phyloP scores from a whole-genome alignment of 345 rosid species.

The Melaleuca quinquenervia region DNA sequence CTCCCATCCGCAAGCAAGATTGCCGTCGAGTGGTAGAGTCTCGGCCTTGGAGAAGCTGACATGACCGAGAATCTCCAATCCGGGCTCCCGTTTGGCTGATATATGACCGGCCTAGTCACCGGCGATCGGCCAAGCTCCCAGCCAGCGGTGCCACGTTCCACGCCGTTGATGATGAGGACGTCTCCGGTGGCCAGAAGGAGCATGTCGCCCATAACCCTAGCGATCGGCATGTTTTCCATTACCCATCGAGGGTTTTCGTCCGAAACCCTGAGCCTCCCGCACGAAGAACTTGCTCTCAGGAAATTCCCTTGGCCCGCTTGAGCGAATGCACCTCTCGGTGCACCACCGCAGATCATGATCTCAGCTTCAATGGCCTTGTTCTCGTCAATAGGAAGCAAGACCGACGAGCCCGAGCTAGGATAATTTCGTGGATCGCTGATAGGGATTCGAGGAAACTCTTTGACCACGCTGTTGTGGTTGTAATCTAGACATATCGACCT shows the following conservation, averaged over 20 bases:
- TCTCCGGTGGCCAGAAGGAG: conserved; percentile 61
- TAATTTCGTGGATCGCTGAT: conserved; percentile 60
- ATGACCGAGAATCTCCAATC: conserved; percentile 33
- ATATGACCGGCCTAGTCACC: conserved; percentile 45
- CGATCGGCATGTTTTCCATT: conserved; percentile 67
- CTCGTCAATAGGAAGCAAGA: conserved; percentile 65
- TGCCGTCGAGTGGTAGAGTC: conserved; percentile 83
- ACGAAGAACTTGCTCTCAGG: conserved; percentile 34
- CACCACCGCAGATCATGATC: conserved; percentile 79
- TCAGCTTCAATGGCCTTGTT: conserved; percentile 27
- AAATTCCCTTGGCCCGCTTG: conserved; percentile 15
- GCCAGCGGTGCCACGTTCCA: conserved; percentile 57
- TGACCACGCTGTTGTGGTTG: conserved; percentile 30
- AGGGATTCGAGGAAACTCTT: conserved; percentile 47
- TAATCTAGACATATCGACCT: conserved; percentile 56
- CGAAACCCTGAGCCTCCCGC: conserved; percentile 53
- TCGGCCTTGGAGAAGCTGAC: conserved; percentile 31
- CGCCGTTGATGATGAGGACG: conserved; percentile 61
- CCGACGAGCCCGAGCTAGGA: conserved; percentile 83
- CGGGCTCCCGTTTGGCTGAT: conserved; percentile 10
- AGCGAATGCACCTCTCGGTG: conserved; percentile 29
- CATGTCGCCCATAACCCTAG: conserved; percentile 91
- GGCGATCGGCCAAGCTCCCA: conserved; percentile 47
- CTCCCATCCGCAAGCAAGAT: conserved; percentile 57
- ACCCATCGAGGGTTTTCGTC: conserved; percentile 40